Evolutionary conservation across 139 green algal species (phyloP).

Genomic region (Zygnema cylindricum): DNA sequence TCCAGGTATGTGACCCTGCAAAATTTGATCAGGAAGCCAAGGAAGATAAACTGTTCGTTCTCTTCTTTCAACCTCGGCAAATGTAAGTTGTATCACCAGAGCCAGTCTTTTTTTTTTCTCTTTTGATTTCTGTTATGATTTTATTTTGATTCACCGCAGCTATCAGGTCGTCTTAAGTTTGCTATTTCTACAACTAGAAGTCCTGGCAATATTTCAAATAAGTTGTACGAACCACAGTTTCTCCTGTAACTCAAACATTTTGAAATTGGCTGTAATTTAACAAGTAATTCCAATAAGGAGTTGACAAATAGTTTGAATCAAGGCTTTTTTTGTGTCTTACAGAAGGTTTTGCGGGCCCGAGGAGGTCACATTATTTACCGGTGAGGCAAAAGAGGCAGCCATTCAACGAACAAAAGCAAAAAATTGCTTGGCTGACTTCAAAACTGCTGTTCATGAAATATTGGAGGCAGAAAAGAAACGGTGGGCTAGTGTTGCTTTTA

Average conservation of each 20-base stretch:
- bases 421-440: conserved; percentile 26
- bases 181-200: too few species aligned
- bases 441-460: background rate
- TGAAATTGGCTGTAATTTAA: too few species aligned
- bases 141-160: background rate
- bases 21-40: conserved; percentile 21
- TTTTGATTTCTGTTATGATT: conserved; percentile 27
- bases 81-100: conserved; percentile 8
- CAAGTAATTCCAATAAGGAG: too few species aligned
- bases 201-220: too few species aligned
- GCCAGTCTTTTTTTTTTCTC: conserved; percentile 16
- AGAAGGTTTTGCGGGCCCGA: conserved; percentile 36
- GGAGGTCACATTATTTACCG: conserved; percentile 8
- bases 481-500: too few species aligned
- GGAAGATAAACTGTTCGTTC: conserved; percentile 15
- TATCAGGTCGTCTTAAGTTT: background rate
- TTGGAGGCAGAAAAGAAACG: background rate
- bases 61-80: conserved; percentile 18
- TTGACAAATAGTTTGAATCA: too few species aligned
- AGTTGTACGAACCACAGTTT: too few species aligned
- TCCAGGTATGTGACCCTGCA: conserved; percentile 14
- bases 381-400: background rate
- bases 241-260: too few species aligned
- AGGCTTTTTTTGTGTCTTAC: too few species aligned
- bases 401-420: conserved; percentile 1